phyloP scores from a whole-genome alignment of 768 basidiomycete species.

The Tulasnella sp. region DNA sequence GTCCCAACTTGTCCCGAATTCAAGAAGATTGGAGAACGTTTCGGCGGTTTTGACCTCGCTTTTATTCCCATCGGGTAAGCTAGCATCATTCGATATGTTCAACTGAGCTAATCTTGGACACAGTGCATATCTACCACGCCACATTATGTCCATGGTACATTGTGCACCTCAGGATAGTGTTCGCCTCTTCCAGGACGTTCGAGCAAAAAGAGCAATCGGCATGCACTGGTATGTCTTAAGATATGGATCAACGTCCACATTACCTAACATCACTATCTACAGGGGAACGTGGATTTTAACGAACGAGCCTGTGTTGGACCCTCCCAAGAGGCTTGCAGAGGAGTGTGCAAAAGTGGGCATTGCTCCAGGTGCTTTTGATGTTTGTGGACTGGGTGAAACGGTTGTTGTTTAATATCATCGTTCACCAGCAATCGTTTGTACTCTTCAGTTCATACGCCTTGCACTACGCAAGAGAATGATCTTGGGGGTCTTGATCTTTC shows the following conservation, averaged over 20 bases:
- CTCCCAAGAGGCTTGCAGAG: slow-evolving; percentile 25
- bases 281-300: slow-evolving; percentile 19
- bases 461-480: too few species aligned
- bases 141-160: slow-evolving; percentile 47
- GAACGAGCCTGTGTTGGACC: slow-evolving; percentile 26
- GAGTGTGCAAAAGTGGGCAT: slow-evolving; percentile 26
- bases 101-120: neutral
- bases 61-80: slow-evolving; percentile 45
- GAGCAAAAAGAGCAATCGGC: slow-evolving; percentile 44
- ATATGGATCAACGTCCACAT: neutral
- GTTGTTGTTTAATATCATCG: slow-evolving; percentile 10
- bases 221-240: slow-evolving; percentile 56
- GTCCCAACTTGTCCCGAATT: slow-evolving; percentile 59
- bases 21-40: slow-evolving; percentile 49
- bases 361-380: slow-evolving; percentile 24
- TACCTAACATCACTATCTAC: neutral
- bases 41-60: slow-evolving; percentile 54
- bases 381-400: slow-evolving; percentile 28
- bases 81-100: neutral
- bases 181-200: slow-evolving; percentile 48
- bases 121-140: slow-evolving; percentile 48
- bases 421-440: too few species aligned
- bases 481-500: too few species aligned
- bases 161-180: slow-evolving; percentile 57
- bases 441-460: too few species aligned